These are phyloP conservation scores for Rhododendron molle DNA, from an alignment of 148 eudicot genomes.

Conservation along the genomic window DNA sequence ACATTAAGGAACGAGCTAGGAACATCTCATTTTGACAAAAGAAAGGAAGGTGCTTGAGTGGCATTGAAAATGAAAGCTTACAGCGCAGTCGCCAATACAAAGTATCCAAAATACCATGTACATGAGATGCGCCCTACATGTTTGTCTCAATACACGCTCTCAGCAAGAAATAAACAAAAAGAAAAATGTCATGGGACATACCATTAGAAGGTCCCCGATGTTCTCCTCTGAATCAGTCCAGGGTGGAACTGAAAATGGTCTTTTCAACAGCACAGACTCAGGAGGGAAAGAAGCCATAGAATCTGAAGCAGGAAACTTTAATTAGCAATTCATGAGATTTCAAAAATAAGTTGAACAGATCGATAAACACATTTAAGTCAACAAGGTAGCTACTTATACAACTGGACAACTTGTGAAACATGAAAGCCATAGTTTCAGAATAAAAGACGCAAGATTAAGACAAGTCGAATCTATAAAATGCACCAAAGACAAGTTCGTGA, in stretches of 20 bases:
- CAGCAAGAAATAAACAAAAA: not conserved
- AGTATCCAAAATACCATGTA: not conserved
- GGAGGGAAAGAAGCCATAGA: constrained; percentile 51
- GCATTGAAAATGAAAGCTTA: not conserved
- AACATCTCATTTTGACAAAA: not conserved
- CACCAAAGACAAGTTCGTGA: not conserved
- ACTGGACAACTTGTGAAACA: not conserved
- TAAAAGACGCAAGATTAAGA: not conserved
- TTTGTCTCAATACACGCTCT: not conserved
- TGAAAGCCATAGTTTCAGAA: not conserved
- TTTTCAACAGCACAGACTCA: constrained; percentile 42
- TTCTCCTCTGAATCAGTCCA: constrained; percentile 53
- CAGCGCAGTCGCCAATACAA: not conserved
- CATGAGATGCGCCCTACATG: not conserved
- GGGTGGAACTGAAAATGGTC: constrained; percentile 45
- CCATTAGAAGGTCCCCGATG: constrained; percentile 55
- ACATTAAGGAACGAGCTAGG: not conserved
- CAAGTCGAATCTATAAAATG: not conserved
- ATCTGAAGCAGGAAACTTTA: constrained; percentile 24
- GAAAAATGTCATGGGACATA: constrained; percentile 13
- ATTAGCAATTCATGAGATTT: not conserved
- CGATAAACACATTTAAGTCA: not conserved
- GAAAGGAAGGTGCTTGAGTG: not conserved
- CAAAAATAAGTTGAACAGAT: not conserved
- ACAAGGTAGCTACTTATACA: not conserved